Base-by-base conservation (phyloP, 2,329 filamentous ascomycete genomes). In the Hymenoscyphus repandus region DNA sequence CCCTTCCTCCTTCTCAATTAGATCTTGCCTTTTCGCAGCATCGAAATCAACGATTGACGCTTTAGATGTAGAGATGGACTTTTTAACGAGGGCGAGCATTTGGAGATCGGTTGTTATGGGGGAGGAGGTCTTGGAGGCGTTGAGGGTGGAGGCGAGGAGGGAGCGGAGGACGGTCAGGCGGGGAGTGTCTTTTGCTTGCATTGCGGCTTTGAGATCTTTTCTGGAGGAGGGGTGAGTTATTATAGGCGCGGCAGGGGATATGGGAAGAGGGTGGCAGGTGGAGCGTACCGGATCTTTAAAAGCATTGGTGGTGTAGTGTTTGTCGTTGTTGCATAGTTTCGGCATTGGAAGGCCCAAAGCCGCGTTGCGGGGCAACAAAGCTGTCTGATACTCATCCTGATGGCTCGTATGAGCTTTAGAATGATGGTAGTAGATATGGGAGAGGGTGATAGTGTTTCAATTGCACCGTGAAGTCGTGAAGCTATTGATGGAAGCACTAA, bases 61-160 rank as follows among this genome's bases (percentile, higher is more conserved):
- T 45, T 76, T 70, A 3, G 77, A 74, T 1, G 76, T 72, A 39
- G 77, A 76, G 18, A 79, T 76, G 46, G 82, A 78, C 69, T 83
- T 85, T 56, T 80, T 77, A 50, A 93, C 75, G 44, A 91, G 72
- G 6, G 75, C 71, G 27, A 90, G 78, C 49, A 92, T 74, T 62
- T 86, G 80, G 56, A 78, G 75, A 67, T 92, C 86, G 18, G 81
- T 87, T 49, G 72, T 74, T 63, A 91, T 80, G n/a, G 88, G 87
- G 36, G 72, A 74, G 36, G 76, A 64, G 12, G 86, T 89, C 70
- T 91, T 91, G 66, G 82, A 85, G 32, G 85, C 83, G 68, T 90
- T 91, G 60, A 84, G 82, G 54, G 86, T 82, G 55, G 85, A 79
- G 31, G 85, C 75, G 57, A 91, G 76, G 55, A 91, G 71, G 37